Percentiles rank a stretch among this genome's conserved stretches.
Conservation (phyloP, 306 rosid genomes). For the Pueraria montana region DNA sequence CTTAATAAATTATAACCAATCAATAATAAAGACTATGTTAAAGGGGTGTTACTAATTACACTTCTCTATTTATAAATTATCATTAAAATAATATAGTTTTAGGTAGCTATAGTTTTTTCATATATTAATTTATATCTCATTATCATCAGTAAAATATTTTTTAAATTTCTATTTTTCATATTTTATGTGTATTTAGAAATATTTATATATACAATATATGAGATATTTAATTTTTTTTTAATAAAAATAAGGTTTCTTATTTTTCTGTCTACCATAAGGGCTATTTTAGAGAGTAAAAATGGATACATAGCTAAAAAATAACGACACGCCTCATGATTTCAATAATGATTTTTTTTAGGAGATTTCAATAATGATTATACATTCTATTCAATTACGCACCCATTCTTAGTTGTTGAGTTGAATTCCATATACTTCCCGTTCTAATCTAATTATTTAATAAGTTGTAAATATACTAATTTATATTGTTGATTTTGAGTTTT, state of each 20-base stretch:
- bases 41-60: too few relatives aligned
- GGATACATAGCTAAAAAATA: not conserved
- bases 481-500: not conserved
- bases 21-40: too few relatives aligned
- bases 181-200: not conserved
- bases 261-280: not conserved
- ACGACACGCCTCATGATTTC: constrained; percentile 14
- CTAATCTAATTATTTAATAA: not conserved
- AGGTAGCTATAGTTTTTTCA: too few relatives aligned
- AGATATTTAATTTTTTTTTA: too few relatives aligned
- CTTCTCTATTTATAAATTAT: too few relatives aligned
- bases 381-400: too few relatives aligned
- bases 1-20: too few relatives aligned
- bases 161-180: not conserved
- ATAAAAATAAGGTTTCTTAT: too few relatives aligned
- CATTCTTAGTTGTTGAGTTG: not conserved
- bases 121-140: too few relatives aligned
- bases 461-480: not conserved
- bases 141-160: not conserved
- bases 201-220: too few relatives aligned
- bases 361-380: too few relatives aligned
- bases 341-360: constrained; percentile 20
- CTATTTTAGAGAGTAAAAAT: not conserved
- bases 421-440: not conserved
- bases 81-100: too few relatives aligned